phyloP scores from a whole-genome alignment of 257 asterid species.

The Fraxinus americana region DNA sequence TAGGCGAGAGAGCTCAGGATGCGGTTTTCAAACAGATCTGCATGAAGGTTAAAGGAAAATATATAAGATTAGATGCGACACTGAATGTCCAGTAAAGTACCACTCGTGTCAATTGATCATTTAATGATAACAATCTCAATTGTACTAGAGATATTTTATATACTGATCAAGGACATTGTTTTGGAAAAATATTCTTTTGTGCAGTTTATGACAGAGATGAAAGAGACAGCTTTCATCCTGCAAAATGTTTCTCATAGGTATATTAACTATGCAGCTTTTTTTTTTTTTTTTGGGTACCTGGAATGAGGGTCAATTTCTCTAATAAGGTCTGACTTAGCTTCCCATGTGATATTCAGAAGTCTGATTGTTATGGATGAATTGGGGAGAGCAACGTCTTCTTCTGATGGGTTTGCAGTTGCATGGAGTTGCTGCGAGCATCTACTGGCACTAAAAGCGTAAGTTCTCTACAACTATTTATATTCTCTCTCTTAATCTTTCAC shows the following conservation, averaged over 20 bases:
- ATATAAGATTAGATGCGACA: conserved; percentile 9
- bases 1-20: conserved; percentile 1
- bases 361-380: conserved; percentile 92
- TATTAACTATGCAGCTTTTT: neutral
- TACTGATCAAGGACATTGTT: neutral
- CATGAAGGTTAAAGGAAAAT: conserved; percentile 4
- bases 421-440: conserved; percentile 99
- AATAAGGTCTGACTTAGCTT: conserved; percentile 23
- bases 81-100: conserved; percentile 10
- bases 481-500: neutral
- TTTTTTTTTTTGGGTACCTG: neutral
- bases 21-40: conserved; percentile 18
- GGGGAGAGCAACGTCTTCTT: conserved; percentile 98
- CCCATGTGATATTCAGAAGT: conserved; percentile 62
- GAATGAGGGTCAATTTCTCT: conserved; percentile 24
- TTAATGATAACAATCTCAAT: conserved; percentile 21
- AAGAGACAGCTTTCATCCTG: conserved; percentile 90
- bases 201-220: conserved; percentile 99
- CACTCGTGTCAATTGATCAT: conserved; percentile 19
- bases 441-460: conserved; percentile 78
- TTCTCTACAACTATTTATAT: conserved; percentile 23
- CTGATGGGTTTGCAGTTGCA: conserved; percentile 94
- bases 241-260: conserved; percentile 89
- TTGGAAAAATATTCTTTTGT: conserved; percentile 19
- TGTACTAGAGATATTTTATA: neutral